Base-by-base conservation (phyloP, 345 rosid genomes). In the Arabidopsis thaliana region DNA sequence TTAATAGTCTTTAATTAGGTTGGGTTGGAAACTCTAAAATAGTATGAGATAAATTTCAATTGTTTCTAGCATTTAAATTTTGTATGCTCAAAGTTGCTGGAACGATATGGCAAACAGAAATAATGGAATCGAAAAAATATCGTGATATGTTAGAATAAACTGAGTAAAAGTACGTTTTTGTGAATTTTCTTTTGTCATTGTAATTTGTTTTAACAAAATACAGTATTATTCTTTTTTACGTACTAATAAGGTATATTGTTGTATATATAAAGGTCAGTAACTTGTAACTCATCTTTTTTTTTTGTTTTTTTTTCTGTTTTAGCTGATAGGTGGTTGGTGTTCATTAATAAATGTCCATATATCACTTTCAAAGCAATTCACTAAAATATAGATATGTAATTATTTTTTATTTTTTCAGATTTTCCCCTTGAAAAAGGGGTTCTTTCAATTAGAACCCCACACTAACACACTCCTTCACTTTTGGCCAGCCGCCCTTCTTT, bases 401-500 rank as follows among this genome's bases (percentile, higher is more conserved):
- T 50, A 40, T 30, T 36, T 6, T 14, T 13, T 60, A 28, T 32
- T 11, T 4, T 48, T n/a, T 48, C 1, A 60, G 34, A 20, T 55
- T 34, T 30, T 30, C 25, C 63, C 49, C 24, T 55, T 63, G 28
- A 32, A 42, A 42, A 37, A 36, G 24, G 59, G 33, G 59, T 66
- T 73, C 10, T 44, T 13, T 1, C 8, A 20, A 44, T 46, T 56
- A 34, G 10, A 65, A 57, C 78, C 66, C 34, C 50, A 73, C 77
- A 65, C 51, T 74, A 20, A 33, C 56, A 4, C 36, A 24, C 52
- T 69, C 64, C 41, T 41, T 68, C 2, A 12, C 20, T 45, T 46
- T 73, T 73, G 65, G 45, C 71, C 50, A 46, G 67, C 50, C 57
- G 65, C 58, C 65, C 14, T 11, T 37, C 30, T 25, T n/a, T 65